Evolutionary conservation across 345 rosid species (phyloP).

Genomic region (Rubroshorea leprosula): DNA sequence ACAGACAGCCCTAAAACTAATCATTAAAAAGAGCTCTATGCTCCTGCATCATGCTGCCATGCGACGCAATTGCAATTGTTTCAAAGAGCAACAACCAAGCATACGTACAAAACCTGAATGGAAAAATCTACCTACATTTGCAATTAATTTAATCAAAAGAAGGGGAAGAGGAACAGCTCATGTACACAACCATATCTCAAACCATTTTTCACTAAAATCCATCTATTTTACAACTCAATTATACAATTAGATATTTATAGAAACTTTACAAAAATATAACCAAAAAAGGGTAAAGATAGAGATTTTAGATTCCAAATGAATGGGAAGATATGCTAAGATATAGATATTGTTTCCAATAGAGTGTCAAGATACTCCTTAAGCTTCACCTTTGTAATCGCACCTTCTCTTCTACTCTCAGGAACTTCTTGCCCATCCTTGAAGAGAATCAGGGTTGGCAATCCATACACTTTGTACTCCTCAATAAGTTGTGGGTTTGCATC

Average conservation of each 20-base stretch:
- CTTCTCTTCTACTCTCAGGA: slow-evolving; percentile 77
- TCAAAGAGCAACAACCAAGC: background rate
- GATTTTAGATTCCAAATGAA: background rate
- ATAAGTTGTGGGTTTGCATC: slow-evolving; percentile 64
- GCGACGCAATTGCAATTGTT: background rate
- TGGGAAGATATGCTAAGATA: slow-evolving; percentile 31
- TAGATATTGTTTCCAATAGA: slow-evolving; percentile 44
- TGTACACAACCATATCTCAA: background rate
- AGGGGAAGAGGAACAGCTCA: background rate
- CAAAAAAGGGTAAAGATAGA: background rate
- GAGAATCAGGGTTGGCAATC: slow-evolving; percentile 71
- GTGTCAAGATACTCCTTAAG: slow-evolving; percentile 65
- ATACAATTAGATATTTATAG: background rate
- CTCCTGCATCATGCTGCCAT: too few species aligned
- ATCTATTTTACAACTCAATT: background rate
- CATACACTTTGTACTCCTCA: slow-evolving; percentile 64
- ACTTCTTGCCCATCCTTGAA: slow-evolving; percentile 74
- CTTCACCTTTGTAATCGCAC: slow-evolving; percentile 72
- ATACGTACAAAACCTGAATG: background rate
- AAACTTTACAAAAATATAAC: background rate
- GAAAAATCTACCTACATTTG: background rate
- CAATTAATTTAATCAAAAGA: background rate
- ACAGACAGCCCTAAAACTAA: too few species aligned
- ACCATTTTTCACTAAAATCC: background rate
- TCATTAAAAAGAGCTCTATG: too few species aligned